Evolutionary conservation across 805 yeast species (phyloP).

Genomic region (Kodamaea nitidulidarum): DNA sequence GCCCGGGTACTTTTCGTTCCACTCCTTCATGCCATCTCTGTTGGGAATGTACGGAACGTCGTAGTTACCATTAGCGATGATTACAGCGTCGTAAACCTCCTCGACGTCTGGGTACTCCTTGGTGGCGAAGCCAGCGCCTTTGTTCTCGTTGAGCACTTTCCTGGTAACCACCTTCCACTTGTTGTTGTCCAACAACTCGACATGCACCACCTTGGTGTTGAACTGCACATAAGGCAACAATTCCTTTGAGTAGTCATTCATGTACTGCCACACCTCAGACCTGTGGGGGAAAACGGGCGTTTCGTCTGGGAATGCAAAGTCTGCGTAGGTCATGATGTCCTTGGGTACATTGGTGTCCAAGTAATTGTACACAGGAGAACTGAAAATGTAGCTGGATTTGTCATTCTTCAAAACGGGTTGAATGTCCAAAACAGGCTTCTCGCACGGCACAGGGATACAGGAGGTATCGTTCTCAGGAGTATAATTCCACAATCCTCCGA

Average conservation of each 20-base stretch:
- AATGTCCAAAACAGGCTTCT: constrained; percentile 16
- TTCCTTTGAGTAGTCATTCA: constrained; percentile 50
- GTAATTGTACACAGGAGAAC: constrained; percentile 54
- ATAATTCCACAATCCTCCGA: constrained; percentile 84
- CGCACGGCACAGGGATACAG: constrained; percentile 18
- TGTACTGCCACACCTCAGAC: constrained; percentile 56
- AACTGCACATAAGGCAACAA: constrained; percentile 40
- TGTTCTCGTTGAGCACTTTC: constrained; percentile 24
- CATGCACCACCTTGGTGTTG: constrained; percentile 45
- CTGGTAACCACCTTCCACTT: constrained; percentile 45
- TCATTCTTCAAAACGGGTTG: constrained; percentile 11
- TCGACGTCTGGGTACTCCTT: constrained; percentile 11
- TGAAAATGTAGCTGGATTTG: constrained; percentile 17
- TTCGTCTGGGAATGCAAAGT: constrained; percentile 44
- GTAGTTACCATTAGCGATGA: constrained; percentile 38
- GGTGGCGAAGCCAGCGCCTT: constrained; percentile 20
- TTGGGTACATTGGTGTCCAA: constrained; percentile 69
- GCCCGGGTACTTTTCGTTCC: constrained; percentile 23
- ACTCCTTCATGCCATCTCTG: constrained; percentile 27
- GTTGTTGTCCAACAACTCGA: constrained; percentile 20
- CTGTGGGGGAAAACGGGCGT: constrained; percentile 57
- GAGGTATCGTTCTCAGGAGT: constrained; percentile 27
- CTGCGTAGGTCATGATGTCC: constrained; percentile 62
- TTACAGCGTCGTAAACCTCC: constrained; percentile 33
- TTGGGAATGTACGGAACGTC: constrained; percentile 34